A percentile compares a stretch with the other conserved stretches of the same genome.
Evolutionary conservation across 345 rosid species (phyloP).

Genomic region (Isatis tinctoria): DNA sequence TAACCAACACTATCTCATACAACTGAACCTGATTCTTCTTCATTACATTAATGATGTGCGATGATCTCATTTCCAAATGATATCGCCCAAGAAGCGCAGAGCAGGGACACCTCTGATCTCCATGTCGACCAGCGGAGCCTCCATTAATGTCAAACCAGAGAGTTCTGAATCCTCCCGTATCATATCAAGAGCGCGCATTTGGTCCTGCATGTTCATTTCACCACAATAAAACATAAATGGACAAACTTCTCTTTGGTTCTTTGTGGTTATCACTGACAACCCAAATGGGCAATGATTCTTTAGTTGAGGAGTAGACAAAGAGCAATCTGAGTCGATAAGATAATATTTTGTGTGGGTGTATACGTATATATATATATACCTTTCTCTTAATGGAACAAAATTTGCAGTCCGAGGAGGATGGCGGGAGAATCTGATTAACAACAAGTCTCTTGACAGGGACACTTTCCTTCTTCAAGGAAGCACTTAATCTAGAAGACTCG

Average conservation of each 20-base stretch:
- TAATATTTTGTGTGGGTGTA: not conserved
- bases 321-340: not conserved
- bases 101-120: conserved; percentile 99
- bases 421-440: conserved; percentile 94
- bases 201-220: conserved; percentile 59
- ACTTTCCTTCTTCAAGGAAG: conserved; percentile 78
- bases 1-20: conserved; percentile 9
- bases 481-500: conserved; percentile 80
- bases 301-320: not conserved
- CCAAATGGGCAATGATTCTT: not conserved
- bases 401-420: conserved; percentile 87
- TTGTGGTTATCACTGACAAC: not conserved
- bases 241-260: not conserved
- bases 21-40: conserved; percentile 11
- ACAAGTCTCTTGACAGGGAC: conserved; percentile 89
- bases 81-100: conserved; percentile 81
- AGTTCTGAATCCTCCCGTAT: conserved; percentile 72
- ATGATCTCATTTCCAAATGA: conserved; percentile 72
- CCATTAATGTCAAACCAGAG: conserved; percentile 58
- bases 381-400: conserved; percentile 94
- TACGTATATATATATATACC: conserved; percentile 40
- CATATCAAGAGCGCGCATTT: conserved; percentile 87
- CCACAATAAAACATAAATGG: not conserved
- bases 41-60: not conserved
- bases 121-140: conserved; percentile 87